These are phyloP conservation scores for Iberis amara DNA, from an alignment of 441 rosid genomes.

Conservation along the genomic window DNA sequence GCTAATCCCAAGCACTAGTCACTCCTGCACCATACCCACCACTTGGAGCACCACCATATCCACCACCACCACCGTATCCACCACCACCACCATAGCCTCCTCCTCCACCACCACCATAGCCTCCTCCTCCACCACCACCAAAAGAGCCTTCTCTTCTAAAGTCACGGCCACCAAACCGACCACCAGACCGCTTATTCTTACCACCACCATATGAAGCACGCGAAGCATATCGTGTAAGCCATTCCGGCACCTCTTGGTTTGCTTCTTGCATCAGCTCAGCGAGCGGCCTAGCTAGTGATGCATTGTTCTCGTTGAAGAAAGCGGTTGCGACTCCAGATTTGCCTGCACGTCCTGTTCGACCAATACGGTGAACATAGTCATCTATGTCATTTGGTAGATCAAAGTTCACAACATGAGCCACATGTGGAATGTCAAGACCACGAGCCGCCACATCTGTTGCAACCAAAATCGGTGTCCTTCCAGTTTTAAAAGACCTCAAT, in stretches of 20 bases:
- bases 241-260: constrained; percentile 55
- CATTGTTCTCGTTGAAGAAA: constrained; percentile 48
- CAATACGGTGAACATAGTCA: constrained; percentile 59
- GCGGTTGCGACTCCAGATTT: constrained; percentile 58
- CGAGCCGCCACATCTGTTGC: constrained; percentile 66
- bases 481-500: constrained; percentile 51
- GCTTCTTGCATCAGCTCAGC: constrained; percentile 63
- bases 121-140: constrained; percentile 25
- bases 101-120: constrained; percentile 25
- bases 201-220: constrained; percentile 45
- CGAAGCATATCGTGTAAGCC: constrained; percentile 48
- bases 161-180: constrained; percentile 56
- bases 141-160: constrained; percentile 46
- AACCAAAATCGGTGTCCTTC: constrained; percentile 52
- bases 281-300: constrained; percentile 41
- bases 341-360: constrained; percentile 61
- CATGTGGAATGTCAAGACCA: constrained; percentile 60
- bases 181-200: constrained; percentile 39
- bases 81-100: neutral
- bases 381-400: constrained; percentile 62
- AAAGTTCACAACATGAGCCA: constrained; percentile 62
- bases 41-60: constrained; percentile 40
- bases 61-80: constrained; percentile 12
- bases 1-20: constrained; percentile 80
- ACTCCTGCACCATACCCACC: constrained; percentile 47